Conservation (phyloP, 495 filamentous ascomycete genomes). For the Sporormia fimetaria region DNA sequence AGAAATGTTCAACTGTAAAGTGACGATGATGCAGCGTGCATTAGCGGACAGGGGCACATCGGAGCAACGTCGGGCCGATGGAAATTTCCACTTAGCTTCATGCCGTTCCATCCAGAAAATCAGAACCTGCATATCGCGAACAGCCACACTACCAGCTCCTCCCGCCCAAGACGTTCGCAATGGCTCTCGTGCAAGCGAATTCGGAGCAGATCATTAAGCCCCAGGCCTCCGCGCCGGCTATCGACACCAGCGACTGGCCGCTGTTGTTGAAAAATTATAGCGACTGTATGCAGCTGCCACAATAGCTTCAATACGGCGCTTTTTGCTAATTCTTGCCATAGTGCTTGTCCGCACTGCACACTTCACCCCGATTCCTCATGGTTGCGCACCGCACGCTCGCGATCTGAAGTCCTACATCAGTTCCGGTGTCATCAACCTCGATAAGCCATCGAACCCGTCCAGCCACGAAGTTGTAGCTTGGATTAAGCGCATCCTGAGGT, state of each 20-base stretch:
- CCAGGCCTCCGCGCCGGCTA: conserved; percentile 53
- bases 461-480: conserved; percentile 98
- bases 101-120: no score
- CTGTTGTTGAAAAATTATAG: conserved; percentile 87
- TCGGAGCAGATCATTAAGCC: conserved; percentile 81
- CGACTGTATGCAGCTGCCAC: conserved; percentile 45
- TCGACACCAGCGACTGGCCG: conserved; percentile 75
- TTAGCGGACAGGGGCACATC: no score
- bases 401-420: conserved; percentile 92
- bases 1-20: no score
- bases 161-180: conserved; percentile 26
- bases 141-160: neutral
- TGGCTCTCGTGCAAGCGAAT: conserved; percentile 50
- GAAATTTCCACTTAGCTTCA: no score
- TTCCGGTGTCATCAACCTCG: conserved; percentile 94
- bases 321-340: conserved; percentile 30
- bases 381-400: conserved; percentile 73
- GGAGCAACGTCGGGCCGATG: no score
- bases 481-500: conserved; percentile 95
- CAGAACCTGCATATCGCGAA: neutral
- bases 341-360: conserved; percentile 81
- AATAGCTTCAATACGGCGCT: neutral
- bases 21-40: no score
- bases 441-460: conserved; percentile 96
- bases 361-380: conserved; percentile 86